Base-by-base conservation (phyloP, 306 rosid genomes). In the Pachyrhizus erosus region DNA sequence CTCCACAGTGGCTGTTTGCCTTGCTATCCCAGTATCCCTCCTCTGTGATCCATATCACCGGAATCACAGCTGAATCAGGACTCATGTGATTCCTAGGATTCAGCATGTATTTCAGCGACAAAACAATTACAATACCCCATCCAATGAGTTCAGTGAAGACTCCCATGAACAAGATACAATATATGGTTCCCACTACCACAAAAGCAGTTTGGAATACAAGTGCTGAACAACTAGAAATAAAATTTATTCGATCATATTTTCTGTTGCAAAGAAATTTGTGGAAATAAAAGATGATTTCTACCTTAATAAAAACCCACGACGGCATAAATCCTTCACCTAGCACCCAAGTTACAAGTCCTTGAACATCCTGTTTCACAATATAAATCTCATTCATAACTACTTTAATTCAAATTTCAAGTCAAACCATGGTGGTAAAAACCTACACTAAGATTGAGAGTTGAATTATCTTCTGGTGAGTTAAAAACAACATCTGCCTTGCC, bases 321-420 rank as follows among this genome's bases (percentile, higher is more conserved):
- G 99, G 99, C 98, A 93, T 93, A 81, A 87, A 93, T 65, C 98
- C 99, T 61, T 96, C 97, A 20, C 91, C 97, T 69, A 96, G 94
- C 66, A 96, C 98, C 99, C 99, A 96, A n/a, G 92, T 90, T 80
- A 91, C 84, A 39, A 96, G 94, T 75, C 97, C 97, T 89, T 96
- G 99, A 76, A 96, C 83, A 78, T 96, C 99, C 99, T 96, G 87
- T 70, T 77, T 70, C 71, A 78, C 9, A 80, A 75, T 52, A 61
- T 24, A 83, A 84, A 65, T 39, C 60, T 27, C 58, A 23, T 66
- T 75, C 78, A 83, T 60, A 72, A 23, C 9, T 26, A 61, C 54
- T 48, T 29, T 24, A 61, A 69, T 84, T 75, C 20, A 49, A 49
- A 80, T 9, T 72, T 78, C 49, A 80, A 68, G 67, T 66, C n/a